A percentile compares a stretch with the other conserved stretches of the same genome.
phyloP scores from a whole-genome alignment of 2,329 filamentous ascomycete species.

The Trichophyton simii region DNA sequence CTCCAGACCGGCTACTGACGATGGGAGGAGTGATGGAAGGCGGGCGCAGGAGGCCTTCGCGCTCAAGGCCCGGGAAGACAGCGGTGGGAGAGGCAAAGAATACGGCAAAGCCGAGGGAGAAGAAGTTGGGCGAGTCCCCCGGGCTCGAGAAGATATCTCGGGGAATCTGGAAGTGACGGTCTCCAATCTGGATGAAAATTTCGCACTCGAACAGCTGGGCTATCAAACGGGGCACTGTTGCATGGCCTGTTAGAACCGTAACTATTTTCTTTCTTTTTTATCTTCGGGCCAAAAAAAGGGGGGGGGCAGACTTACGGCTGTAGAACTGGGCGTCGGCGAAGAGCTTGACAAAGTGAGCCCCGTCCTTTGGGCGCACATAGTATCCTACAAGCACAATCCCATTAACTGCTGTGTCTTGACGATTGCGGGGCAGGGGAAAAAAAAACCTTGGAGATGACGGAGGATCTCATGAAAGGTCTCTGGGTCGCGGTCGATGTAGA shows the following conservation, averaged over 20 bases:
- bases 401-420: neutral
- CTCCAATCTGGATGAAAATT: constrained; percentile 84
- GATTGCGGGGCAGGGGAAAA: neutral
- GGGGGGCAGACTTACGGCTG: constrained; percentile 45
- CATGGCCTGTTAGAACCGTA: neutral
- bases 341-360: constrained; percentile 76
- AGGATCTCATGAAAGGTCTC: constrained; percentile 80
- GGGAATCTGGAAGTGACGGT: constrained; percentile 76
- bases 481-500: constrained; percentile 93
- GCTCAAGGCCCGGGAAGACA: constrained; percentile 73
- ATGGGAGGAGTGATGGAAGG: constrained; percentile 73
- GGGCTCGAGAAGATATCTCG: constrained; percentile 74
- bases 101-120: constrained; percentile 75
- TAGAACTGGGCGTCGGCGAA: constrained; percentile 96
- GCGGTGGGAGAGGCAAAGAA: constrained; percentile 74
- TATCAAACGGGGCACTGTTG: constrained; percentile 70
- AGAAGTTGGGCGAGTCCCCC: constrained; percentile 91
- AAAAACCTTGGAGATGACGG: constrained; percentile 63
- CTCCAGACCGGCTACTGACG: constrained; percentile 69
- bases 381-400: constrained; percentile 45
- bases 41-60: constrained; percentile 66
- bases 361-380: constrained; percentile 68
- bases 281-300: neutral
- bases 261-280: neutral
- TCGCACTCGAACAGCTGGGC: constrained; percentile 83